Percentiles rank a stretch among this genome's conserved stretches.
phyloP scores from a whole-genome alignment of 129 eudicot genomes.

The Gnaphalium uliginosum region DNA sequence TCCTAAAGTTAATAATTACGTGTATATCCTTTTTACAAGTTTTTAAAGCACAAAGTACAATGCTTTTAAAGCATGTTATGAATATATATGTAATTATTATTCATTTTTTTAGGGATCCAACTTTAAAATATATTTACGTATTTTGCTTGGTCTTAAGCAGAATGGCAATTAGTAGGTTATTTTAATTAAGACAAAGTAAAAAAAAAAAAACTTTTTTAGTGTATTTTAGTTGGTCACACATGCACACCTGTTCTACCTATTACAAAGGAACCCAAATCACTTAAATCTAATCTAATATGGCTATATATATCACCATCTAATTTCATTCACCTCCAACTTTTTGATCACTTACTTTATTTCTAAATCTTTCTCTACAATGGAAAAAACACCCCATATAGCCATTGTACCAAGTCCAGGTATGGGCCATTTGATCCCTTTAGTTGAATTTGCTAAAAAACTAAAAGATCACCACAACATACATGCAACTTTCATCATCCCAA shows the following conservation, averaged over 20 bases:
- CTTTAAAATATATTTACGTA: too few species aligned
- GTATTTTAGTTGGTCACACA: not conserved
- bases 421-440: constrained; percentile 68
- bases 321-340: constrained; percentile 16
- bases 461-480: constrained; percentile 28
- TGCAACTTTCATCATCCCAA: constrained; percentile 54
- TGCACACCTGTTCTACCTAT: not conserved
- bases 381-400: constrained; percentile 41
- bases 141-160: not conserved
- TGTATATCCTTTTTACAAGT: too few species aligned
- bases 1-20: too few species aligned
- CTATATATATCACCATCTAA: constrained; percentile 35
- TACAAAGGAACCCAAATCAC: not conserved
- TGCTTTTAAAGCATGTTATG: too few species aligned
- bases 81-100: too few species aligned
- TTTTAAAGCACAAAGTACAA: too few species aligned
- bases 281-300: not conserved
- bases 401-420: constrained; percentile 61
- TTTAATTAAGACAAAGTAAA: too few species aligned
- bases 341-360: not conserved
- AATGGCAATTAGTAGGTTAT: not conserved
- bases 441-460: constrained; percentile 50
- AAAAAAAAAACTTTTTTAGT: not conserved
- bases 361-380: constrained; percentile 23
- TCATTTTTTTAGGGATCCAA: too few species aligned